Base-by-base conservation (phyloP, 2,329 filamentous ascomycete genomes). In the Huntiella abstrusa region DNA sequence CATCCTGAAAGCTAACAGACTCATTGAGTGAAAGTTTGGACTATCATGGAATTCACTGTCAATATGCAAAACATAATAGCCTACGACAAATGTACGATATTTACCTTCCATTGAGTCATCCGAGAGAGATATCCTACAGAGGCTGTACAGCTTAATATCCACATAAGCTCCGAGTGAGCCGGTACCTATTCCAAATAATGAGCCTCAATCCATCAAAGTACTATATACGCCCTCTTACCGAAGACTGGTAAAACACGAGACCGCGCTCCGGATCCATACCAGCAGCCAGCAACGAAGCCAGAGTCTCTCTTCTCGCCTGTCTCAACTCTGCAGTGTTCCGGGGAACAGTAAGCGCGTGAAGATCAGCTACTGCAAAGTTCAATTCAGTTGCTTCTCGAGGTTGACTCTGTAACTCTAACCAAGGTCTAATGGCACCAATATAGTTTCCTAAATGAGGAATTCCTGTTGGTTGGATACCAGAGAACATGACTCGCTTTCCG, bases 81-180 rank as follows among this genome's bases (percentile, higher is more conserved):
- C 15, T 38, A 15, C 36, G 33, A 5, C 5, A n/a, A 45, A 36
- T 34, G 19, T 16, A 28, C 37, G 8, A 15, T 41, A 10, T 56
- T 43, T 49, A 84, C 85, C 77, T 98, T 98, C 87, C 91, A 98
- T 62, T 96, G 91, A 22, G 91, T 96, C 91, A 98, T 98, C n/a
- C 91, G 72, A 7, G 81, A 81, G n/a, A 98, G 66, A 62, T 94
- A 93, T 35, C 91, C 91, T 61, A 91, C 86, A 4, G 83, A 88
- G 17, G 91, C 83, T 45, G 83, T 82, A 53, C 87, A 95, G 57
- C 84, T 88, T 51, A 98, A 64, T 57, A 96, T 86, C 91, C 91
- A 98, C 83, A 94, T 93, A 52, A 98, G 70, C 61, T 96, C 87
- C 3, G 82, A 67, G 63, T 96, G 91, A 41, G 79, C 77, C 13